Evolutionary conservation across 2,329 filamentous ascomycete species (phyloP).

Genomic region (Pyrenophora graminea): DNA sequence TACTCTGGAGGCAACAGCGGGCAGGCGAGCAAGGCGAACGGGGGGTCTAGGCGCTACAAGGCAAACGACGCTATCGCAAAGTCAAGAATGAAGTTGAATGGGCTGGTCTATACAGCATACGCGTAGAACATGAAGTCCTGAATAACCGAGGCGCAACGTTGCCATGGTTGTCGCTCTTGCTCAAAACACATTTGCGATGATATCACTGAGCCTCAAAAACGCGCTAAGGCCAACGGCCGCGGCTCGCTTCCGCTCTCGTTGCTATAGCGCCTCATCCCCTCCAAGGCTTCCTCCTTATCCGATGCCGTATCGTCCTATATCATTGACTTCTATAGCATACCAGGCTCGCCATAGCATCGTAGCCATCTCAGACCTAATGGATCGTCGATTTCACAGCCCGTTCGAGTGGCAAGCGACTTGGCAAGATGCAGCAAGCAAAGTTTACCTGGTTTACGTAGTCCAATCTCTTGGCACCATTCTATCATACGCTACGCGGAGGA

Average conservation of each 20-base stretch:
- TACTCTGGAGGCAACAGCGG: slow-evolving; percentile 23
- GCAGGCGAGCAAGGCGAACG: slow-evolving; percentile 1
- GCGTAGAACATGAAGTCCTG: background rate
- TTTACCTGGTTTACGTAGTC: too few species aligned
- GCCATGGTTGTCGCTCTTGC: slow-evolving; percentile 6
- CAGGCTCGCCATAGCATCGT: too few species aligned
- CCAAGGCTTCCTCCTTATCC: background rate
- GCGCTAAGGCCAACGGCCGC: slow-evolving; percentile 20
- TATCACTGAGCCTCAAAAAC: slow-evolving; percentile 20
- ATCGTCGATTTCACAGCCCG: too few species aligned
- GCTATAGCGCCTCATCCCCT: background rate
- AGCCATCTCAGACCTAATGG: too few species aligned
- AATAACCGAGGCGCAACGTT: background rate
- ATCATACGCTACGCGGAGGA: too few species aligned
- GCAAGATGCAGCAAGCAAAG: too few species aligned
- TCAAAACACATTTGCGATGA: slow-evolving; percentile 17
- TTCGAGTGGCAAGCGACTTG: too few species aligned
- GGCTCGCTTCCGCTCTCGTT: slow-evolving; percentile 15
- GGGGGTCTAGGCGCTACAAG: background rate
- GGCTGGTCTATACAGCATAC: background rate
- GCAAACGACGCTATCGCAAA: background rate
- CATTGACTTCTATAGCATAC: too few species aligned
- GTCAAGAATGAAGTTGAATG: background rate
- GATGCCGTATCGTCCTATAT: too few species aligned
- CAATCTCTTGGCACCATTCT: too few species aligned